A percentile compares a stretch with the other conserved stretches of the same genome.
Conservation (phyloP, 257 asterid genomes). For the Cinchona pubescens region DNA sequence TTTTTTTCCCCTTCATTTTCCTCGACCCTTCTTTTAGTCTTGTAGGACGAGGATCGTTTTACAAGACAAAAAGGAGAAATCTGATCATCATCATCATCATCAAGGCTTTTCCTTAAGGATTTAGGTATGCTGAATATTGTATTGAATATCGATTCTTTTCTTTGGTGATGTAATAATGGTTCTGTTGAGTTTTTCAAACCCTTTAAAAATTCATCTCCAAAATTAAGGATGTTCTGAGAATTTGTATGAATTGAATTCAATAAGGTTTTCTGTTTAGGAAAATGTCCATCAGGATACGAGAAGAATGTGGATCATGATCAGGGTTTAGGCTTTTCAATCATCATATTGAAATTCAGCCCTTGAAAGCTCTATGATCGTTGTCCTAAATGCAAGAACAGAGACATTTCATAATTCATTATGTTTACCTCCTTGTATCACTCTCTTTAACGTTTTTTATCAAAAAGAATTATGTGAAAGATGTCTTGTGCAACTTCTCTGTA, state of each 20-base stretch:
- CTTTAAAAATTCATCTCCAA: neutral
- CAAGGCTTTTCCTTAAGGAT: neutral
- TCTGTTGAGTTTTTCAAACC: neutral
- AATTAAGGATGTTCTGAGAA: neutral
- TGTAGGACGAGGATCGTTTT: constrained; percentile 10
- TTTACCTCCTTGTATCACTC: neutral
- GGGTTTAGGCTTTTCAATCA: neutral
- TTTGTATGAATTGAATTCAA: neutral
- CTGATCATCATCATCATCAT: neutral
- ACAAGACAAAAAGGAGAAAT: constrained; percentile 10
- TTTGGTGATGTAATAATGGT: no score
- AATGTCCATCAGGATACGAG: neutral
- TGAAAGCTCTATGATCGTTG: neutral
- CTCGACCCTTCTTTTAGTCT: neutral
- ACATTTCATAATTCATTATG: neutral
- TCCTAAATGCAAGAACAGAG: neutral
- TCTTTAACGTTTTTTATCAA: neutral
- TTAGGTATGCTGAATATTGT: constrained; percentile 6
- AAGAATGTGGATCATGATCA: neutral
- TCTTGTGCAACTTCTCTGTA: neutral
- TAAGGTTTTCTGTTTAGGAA: neutral
- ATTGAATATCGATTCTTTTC: neutral
- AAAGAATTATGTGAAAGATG: neutral
- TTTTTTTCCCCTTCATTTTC: constrained; percentile 4
- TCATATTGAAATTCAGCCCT: neutral